Base-by-base conservation (phyloP, 345 rosid genomes). In the Physaria fendleri region DNA sequence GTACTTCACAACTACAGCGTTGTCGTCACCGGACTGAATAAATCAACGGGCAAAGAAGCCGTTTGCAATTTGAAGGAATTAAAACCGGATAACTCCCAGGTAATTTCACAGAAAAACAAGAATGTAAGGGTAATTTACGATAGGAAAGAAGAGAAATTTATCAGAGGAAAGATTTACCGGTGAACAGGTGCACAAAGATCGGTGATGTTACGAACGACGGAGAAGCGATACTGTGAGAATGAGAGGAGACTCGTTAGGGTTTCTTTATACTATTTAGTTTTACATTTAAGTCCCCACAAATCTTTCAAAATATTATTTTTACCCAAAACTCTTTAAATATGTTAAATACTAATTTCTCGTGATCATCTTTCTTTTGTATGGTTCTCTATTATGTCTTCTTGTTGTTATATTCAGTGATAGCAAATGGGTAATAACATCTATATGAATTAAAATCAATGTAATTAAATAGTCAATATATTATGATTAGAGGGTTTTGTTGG, bases 201-300 rank as follows among this genome's bases (percentile, higher is more conserved):
- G 53, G 34, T 39, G 51, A n/a, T n/a, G 39, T 65, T 46, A 18
- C 20, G 47, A 55, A 13, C 29, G 55, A 41, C 39, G 56, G 28
- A 43, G 35, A 53, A 22, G 18, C 24, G 13, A 38, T 30, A 18
- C 9, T 20, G 12, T 8, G 6, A 15, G 20, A 51, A 27, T 10
- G 18, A 30, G 9, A 29, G 23, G 15, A 16, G 12, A 16, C 5
- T 2, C 28, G 8, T 30, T 29, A 37, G 63, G 65, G 23, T 9
- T 49, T 6, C 55, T 38, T 30, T 67, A 41, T 40, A 48, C 12
- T 22, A 34, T 17, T 40, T 18, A 3, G 0, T 24, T 41, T 67
- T 58, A 22, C 54, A 24, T n/a, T 24, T 24, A 12, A 20, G 8
- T 38, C 59, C 30, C 12, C 1, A 2, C 8, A 0, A 5, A 11